A percentile compares a stretch with the other conserved stretches of the same genome.
These are phyloP conservation scores for Fonsecaea nubica DNA, from an alignment of 2,329 filamentous ascomycete genomes.

Conservation along the genomic window DNA sequence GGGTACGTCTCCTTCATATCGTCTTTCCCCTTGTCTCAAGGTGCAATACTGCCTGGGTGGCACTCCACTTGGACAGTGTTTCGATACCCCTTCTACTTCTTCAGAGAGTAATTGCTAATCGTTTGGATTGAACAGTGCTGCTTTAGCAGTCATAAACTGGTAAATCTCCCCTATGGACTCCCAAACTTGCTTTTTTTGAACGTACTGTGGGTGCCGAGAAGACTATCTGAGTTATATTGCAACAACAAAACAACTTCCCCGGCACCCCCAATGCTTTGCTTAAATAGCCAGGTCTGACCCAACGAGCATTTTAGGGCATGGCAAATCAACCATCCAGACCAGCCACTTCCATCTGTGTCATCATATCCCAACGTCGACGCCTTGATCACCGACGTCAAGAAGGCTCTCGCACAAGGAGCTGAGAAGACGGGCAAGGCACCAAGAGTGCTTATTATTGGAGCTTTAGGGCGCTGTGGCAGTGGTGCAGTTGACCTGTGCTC, in stretches of 20 bases:
- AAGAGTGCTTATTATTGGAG: constrained; percentile 82
- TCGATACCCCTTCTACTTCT: not conserved
- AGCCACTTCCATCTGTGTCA: constrained; percentile 24
- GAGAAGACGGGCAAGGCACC: constrained; percentile 72
- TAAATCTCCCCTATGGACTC: not conserved
- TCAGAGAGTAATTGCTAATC: not conserved
- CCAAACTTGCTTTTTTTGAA: not conserved
- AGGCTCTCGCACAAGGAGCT: constrained; percentile 69
- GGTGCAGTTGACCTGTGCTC: constrained; percentile 82
- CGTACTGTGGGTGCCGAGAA: not conserved
- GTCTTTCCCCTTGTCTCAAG: not conserved
- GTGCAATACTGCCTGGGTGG: not conserved
- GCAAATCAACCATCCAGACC: constrained; percentile 21
- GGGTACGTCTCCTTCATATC: constrained; percentile 40
- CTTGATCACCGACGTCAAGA: constrained; percentile 43
- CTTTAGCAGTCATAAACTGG: constrained; percentile 21
- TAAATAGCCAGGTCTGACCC: not conserved
- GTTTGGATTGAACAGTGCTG: constrained; percentile 7
- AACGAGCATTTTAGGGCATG: constrained; percentile 9
- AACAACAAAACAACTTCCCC: not conserved
- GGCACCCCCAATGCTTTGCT: not conserved
- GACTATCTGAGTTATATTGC: not conserved
- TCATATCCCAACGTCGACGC: constrained; percentile 23
- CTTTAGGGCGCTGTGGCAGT: constrained; percentile 73
- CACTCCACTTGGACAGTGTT: not conserved